Percentiles rank a stretch among this genome's conserved stretches.
Evolutionary conservation across 2,329 filamentous ascomycete species (phyloP).

Genomic region (Aspergillus ustus): DNA sequence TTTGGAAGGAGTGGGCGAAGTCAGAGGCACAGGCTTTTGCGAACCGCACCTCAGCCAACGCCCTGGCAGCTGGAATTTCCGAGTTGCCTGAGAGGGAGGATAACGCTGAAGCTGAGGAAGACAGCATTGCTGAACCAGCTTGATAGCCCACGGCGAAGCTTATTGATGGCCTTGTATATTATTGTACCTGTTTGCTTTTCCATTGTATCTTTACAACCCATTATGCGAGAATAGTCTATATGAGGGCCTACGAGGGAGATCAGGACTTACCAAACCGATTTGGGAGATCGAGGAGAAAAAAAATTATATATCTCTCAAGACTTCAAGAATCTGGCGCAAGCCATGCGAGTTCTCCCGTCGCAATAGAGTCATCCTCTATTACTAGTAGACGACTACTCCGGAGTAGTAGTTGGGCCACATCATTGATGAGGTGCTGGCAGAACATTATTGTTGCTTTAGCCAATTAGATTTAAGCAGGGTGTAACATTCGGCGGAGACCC

Average conservation of each 20-base stretch:
- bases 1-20: constrained; percentile 81
- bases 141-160: not conserved
- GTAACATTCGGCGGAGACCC: not conserved
- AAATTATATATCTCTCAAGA: not conserved
- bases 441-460: not conserved
- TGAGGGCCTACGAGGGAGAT: not conserved
- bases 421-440: too few relatives aligned
- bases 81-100: constrained; percentile 45
- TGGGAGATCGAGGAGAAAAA: not conserved
- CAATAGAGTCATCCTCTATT: not conserved
- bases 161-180: constrained; percentile 24
- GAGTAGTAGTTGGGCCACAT: too few relatives aligned
- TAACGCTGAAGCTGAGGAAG: constrained; percentile 36
- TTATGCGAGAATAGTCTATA: constrained; percentile 1
- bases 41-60: constrained; percentile 20
- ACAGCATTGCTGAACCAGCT: constrained; percentile 6
- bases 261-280: not conserved
- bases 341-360: not conserved
- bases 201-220: constrained; percentile 6
- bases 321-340: not conserved
- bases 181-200: constrained; percentile 17
- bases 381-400: too few relatives aligned
- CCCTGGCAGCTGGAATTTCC: constrained; percentile 52
- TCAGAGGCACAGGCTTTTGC: constrained; percentile 53
- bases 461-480: not conserved